Percentiles rank a stretch among this genome's conserved stretches.
phyloP scores from a whole-genome alignment of 1,284 basidiomycete genomes.

The Ustilago bromivora region DNA sequence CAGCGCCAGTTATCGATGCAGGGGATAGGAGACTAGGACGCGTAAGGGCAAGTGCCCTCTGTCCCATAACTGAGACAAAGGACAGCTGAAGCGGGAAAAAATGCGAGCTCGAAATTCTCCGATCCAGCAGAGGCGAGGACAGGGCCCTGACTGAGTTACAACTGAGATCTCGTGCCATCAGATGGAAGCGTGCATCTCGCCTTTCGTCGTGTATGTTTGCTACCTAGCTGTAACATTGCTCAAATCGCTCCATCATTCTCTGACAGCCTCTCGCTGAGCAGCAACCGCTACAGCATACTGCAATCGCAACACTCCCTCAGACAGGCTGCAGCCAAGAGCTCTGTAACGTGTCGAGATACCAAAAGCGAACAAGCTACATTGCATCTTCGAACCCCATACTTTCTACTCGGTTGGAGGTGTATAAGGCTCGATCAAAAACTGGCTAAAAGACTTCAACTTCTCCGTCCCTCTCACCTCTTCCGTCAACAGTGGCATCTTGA shows the following conservation, averaged over 20 bases:
- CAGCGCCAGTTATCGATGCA: background rate
- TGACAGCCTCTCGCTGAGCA: too few relatives aligned
- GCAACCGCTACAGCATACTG: background rate
- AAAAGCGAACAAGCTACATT: background rate
- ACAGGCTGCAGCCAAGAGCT: background rate
- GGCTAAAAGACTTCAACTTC: constrained; percentile 79
- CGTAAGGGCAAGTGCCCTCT: background rate
- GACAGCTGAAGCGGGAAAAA: background rate
- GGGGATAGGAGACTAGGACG: background rate
- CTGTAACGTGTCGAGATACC: background rate
- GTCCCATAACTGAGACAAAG: background rate
- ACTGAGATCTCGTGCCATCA: background rate
- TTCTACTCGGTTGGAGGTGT: constrained; percentile 47
- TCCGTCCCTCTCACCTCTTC: constrained; percentile 96
- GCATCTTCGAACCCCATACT: background rate
- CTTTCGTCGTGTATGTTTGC: background rate
- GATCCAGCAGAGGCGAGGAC: background rate
- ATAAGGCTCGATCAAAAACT: constrained; percentile 62
- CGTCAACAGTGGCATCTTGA: constrained; percentile 87
- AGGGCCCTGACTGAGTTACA: background rate
- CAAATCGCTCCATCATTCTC: too few relatives aligned
- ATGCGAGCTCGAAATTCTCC: background rate
- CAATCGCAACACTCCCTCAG: background rate
- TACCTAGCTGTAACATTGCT: background rate
- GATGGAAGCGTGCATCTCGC: background rate